These are phyloP conservation scores for Euptelea pleiosperma DNA, from an alignment of 164 flowering plant genomes.

Conservation along the genomic window DNA sequence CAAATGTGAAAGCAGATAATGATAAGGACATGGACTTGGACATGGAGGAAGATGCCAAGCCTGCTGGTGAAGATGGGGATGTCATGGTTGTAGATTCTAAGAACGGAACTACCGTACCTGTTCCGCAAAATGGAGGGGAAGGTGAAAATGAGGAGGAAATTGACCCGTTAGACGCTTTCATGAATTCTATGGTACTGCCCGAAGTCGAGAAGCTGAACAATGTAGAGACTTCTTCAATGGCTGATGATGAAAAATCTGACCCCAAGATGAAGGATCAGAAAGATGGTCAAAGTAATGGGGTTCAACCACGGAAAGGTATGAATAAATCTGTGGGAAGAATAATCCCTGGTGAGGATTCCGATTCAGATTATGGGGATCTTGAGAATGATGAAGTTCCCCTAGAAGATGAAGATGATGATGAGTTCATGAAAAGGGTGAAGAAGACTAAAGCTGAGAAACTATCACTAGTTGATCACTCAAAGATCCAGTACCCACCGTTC, in stretches of 20 bases:
- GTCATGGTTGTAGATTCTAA: conserved; percentile 46
- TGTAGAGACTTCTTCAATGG: conserved; percentile 21
- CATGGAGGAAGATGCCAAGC: conserved; percentile 38
- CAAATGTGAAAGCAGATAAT: conserved; percentile 31
- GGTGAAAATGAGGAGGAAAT: conserved; percentile 56
- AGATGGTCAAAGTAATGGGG: conserved; percentile 28
- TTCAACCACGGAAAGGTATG: conserved; percentile 33
- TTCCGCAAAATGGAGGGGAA: conserved; percentile 26
- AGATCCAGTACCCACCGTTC: conserved; percentile 75
- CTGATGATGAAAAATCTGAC: conserved; percentile 24
- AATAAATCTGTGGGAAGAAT: conserved; percentile 71
- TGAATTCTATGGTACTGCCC: conserved; percentile 90
- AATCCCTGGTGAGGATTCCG: conserved; percentile 86
- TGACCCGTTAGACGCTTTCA: conserved; percentile 96
- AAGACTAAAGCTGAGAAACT: conserved; percentile 91
- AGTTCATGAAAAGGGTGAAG: conserved; percentile 94
- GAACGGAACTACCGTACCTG: conserved; percentile 22
- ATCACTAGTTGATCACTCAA: conserved; percentile 87
- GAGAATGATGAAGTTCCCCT: conserved; percentile 50
- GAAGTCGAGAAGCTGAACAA: conserved; percentile 73
- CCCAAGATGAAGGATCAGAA: conserved; percentile 31
- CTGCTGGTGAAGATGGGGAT: conserved; percentile 33
- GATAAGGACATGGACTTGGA: conserved; percentile 55
- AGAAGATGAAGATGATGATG: conserved; percentile 94
- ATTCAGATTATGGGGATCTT: conserved; percentile 62